Conservation (phyloP, 106 monocot species). For the Triglochin maritima region DNA sequence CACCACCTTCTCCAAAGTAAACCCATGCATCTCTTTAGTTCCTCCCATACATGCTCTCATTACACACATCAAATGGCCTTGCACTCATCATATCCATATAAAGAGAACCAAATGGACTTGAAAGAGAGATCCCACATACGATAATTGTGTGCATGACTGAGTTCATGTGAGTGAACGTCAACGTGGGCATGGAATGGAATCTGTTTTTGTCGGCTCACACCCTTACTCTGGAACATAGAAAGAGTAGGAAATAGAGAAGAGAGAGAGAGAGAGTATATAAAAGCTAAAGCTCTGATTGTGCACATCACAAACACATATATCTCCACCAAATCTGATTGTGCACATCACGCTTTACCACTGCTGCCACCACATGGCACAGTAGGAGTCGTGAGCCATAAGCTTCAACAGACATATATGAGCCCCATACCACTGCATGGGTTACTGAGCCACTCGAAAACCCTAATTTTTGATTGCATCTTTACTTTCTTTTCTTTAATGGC, state of each 20-base stretch:
- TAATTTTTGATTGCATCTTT: constrained; percentile 4
- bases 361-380: constrained; percentile 6
- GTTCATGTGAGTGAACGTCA: no score
- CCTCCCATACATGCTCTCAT: no score
- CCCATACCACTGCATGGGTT: constrained; percentile 9
- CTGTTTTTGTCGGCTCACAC: not conserved
- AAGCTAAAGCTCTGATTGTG: constrained; percentile 1
- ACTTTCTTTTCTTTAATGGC: not conserved
- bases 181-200: not conserved
- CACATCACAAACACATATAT: not conserved
- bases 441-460: constrained; percentile 12
- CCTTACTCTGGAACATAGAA: no score
- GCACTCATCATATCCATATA: no score
- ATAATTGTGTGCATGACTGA: no score
- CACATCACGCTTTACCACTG: constrained; percentile 2
- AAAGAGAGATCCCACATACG: no score
- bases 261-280: not conserved
- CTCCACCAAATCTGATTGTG: not conserved
- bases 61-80: no score
- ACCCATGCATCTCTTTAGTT: no score
- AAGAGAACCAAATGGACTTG: no score
- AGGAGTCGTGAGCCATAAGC: constrained; percentile 5
- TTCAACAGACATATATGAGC: constrained; percentile 2
- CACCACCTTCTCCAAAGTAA: no score
- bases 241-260: no score